phyloP scores from a whole-genome alignment of 495 filamentous ascomycete species.

The Chaetomium cochliodes region DNA sequence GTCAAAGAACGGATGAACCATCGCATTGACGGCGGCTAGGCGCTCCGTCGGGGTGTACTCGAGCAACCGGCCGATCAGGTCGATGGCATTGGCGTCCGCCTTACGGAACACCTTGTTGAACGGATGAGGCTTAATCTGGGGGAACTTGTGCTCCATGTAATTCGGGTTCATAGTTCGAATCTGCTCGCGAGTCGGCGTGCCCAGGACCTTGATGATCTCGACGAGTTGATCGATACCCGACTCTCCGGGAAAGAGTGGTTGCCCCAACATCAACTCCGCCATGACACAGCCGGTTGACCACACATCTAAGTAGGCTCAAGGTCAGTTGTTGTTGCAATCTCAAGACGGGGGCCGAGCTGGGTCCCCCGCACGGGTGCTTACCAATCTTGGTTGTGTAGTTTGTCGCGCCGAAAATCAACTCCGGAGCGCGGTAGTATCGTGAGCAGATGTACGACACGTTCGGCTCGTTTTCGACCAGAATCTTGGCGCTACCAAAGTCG shows the following conservation, averaged over 20 bases:
- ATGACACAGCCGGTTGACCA: constrained; percentile 99
- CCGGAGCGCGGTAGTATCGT: constrained; percentile 95
- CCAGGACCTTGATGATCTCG: constrained; percentile 99
- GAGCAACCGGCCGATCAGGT: constrained; percentile 86
- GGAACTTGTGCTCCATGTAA: constrained; percentile 99
- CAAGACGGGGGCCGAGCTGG: neutral
- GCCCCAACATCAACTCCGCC: constrained; percentile 98
- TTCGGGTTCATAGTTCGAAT: constrained; percentile 99
- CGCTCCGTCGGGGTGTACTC: constrained; percentile 98
- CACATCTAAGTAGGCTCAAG: constrained; percentile 64
- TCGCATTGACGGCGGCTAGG: constrained; percentile 88
- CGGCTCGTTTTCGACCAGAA: constrained; percentile 96
- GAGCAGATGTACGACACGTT: constrained; percentile 99
- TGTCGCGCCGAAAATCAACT: constrained; percentile 97
- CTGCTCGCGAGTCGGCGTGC: constrained; percentile 95
- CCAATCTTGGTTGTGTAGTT: constrained; percentile 99
- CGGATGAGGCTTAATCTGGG: constrained; percentile 98
- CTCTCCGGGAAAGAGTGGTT: constrained; percentile 98
- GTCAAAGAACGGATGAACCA: constrained; percentile 99
- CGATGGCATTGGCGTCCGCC: constrained; percentile 87
- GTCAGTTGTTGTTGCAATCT: constrained; percentile 11
- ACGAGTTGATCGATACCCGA: constrained; percentile 98
- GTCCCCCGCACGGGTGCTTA: constrained; percentile 45
- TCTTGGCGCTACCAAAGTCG: constrained; percentile 99
- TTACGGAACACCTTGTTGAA: constrained; percentile 99